Evolutionary conservation across 2,329 filamentous ascomycete species (phyloP), one percentile per base, ranked within the genome.

Genomic region (Akanthomyces uredinophilus): DNA sequence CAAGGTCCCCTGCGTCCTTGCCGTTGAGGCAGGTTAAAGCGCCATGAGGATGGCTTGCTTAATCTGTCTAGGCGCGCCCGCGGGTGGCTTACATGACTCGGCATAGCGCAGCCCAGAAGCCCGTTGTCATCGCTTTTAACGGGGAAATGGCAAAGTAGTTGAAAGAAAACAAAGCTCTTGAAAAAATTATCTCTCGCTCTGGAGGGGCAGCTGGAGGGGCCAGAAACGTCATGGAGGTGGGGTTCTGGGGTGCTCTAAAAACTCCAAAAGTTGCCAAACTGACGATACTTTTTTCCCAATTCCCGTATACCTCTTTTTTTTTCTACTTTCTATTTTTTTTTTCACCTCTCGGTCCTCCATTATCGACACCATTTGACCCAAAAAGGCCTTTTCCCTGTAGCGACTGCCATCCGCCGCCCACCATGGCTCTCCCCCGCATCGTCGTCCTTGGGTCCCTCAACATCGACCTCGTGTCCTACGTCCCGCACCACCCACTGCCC

Each of bases 391-490:
- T 29, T 29, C 27, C 27, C 27, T 29, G 10, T 5, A 39, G 13
- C 37, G 37, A 39, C 14, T 16, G 13, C 2, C 16, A 16, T 39
- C 4, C 8, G 24, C 35, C 49, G 10, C 54, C 67, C 65, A 68
- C 67, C 68, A 63, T 67, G 63, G 66, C 70, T 64, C 49, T 27
- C 56, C 79, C 80, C 24, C 75, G 75, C 69, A 95, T 98, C 73
- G 88, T 89, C 65, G 85, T 97, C 65, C 87, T 98, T 68, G 94
- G 94, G 69, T 98, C 94, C 39, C 87, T 99, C 64, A 98, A 98
- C 78, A 91, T 91, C 73, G 94, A 99, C 78, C 87, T 98, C 66
- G 91, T 96, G 65, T 93, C 92, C 46, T 87, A 91, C 69, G 95
- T 95, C 39, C 81, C 91, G 5, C 91, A 94, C 65, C 86, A 96